These are phyloP conservation scores for Salvia miltiorrhiza DNA, from an alignment of 257 asterid species.

Conservation along the genomic window DNA sequence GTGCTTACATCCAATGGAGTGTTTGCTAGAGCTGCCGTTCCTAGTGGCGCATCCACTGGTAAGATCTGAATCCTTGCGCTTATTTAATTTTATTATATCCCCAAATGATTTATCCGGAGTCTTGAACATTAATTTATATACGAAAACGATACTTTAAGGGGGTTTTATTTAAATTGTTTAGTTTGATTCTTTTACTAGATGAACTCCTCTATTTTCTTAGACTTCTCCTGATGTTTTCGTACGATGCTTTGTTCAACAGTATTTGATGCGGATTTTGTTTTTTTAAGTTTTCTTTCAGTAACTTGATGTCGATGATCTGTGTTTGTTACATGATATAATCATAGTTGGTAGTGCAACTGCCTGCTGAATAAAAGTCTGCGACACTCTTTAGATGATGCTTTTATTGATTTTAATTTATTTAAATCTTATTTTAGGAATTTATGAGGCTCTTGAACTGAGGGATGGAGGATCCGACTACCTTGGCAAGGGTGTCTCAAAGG, in stretches of 20 bases:
- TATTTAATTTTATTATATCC: not conserved
- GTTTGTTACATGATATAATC: not conserved
- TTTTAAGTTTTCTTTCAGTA: not conserved
- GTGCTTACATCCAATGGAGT: conserved; percentile 49
- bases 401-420: not conserved
- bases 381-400: not conserved
- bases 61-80: conserved; percentile 24
- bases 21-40: conserved; percentile 83
- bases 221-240: not conserved
- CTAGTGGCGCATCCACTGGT: conserved; percentile 98
- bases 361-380: not conserved
- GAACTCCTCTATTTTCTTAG: not conserved
- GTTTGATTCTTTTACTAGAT: conserved; percentile 3
- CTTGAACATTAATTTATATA: not conserved
- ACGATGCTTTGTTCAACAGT: not conserved
- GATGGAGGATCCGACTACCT: conserved; percentile 98
- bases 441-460: conserved; percentile 96
- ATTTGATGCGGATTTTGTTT: not conserved
- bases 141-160: not conserved
- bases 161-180: not conserved
- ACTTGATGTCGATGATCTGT: not conserved
- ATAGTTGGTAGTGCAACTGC: not conserved
- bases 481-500: conserved; percentile 98
- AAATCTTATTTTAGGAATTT: conserved; percentile 47
- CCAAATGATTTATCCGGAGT: not conserved